phyloP scores from a whole-genome alignment of 2,329 filamentous ascomycete genomes.

The Phialocephala sp. region DNA sequence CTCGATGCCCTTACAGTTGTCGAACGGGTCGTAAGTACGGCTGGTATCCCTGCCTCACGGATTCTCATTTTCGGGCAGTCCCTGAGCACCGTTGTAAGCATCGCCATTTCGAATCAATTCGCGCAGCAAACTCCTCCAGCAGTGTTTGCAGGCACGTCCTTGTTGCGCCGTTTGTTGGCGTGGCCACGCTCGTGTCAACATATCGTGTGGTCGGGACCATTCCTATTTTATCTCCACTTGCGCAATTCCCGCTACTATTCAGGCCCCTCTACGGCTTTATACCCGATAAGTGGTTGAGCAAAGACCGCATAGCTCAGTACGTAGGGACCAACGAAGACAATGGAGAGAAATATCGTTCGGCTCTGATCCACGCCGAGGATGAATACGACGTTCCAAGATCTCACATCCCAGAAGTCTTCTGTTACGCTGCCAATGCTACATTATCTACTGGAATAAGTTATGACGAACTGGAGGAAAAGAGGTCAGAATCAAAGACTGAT shows the following conservation, averaged over 20 bases:
- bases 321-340: conserved; percentile 47
- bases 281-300: conserved; percentile 56
- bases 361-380: conserved; percentile 78
- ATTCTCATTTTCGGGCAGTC: conserved; percentile 86
- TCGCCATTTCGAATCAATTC: conserved; percentile 69
- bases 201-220: conserved; percentile 66
- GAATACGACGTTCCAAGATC: conserved; percentile 81
- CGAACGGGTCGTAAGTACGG: conserved; percentile 70
- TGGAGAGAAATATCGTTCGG: conserved; percentile 55
- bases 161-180: conserved; percentile 61
- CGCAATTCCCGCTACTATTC: conserved; percentile 58
- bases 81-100: conserved; percentile 82
- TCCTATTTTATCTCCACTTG: conserved; percentile 78
- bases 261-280: conserved; percentile 54
- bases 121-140: conserved; percentile 44
- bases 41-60: conserved; percentile 69
- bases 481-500: conserved; percentile 45
- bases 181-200: conserved; percentile 58
- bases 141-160: conserved; percentile 61
- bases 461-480: conserved; percentile 53
- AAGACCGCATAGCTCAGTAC: conserved; percentile 53
- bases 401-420: conserved; percentile 69
- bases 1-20: conserved; percentile 77
- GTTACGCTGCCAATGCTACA: conserved; percentile 60
- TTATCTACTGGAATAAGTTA: conserved; percentile 45